Evolutionary conservation across 2,329 filamentous ascomycete species (phyloP), one percentile per base, ranked within the genome.

Genomic region (Fusarium luffae): DNA sequence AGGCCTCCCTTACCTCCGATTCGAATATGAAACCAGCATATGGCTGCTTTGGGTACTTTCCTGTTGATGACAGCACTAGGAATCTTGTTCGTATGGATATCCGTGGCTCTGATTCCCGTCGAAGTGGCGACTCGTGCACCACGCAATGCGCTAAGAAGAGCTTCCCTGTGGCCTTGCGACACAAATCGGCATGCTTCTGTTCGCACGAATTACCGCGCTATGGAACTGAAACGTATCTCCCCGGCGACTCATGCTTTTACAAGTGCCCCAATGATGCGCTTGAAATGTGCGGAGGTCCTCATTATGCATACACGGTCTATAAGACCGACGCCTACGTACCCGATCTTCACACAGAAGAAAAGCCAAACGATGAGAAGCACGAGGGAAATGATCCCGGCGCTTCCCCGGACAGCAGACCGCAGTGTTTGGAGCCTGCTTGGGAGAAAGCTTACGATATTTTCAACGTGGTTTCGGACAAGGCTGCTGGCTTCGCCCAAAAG

Each of bases 201-300:
- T 30, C 43, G 1, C 25, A 48, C 3, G 32, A 37, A 5, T 18
- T 63, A 2, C 59, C 61, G 0, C n/a, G n/a, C n/a, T n/a, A n/a
- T n/a, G n/a, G n/a, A n/a, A n/a, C n/a, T n/a, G n/a, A n/a, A n/a
- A n/a, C n/a, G n/a, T n/a, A n/a, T n/a, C n/a, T 63, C 2, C 5
- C n/a, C 3, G 14, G 25, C 13, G 7, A 27, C 3, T 19, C 13
- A 3, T 52, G 49, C 14, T 27, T 9, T 12, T 28, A 37, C 2
- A 21, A 18, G 4, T 64, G 61, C 7, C 49, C 18, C 5, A n/a
- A 25, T 1, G 48, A 63, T 12, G 18, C 10, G 3, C 48, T 43
- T 3, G 59, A 63, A 25, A 37, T 23, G 50, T 57, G 59, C 12
- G 61, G 61, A 14, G 59, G 61, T 9, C 50, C 43, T n/a, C 9